Evolutionary conservation across 306 rosid genomes (phyloP).

Genomic region (Gillenia trifoliata): DNA sequence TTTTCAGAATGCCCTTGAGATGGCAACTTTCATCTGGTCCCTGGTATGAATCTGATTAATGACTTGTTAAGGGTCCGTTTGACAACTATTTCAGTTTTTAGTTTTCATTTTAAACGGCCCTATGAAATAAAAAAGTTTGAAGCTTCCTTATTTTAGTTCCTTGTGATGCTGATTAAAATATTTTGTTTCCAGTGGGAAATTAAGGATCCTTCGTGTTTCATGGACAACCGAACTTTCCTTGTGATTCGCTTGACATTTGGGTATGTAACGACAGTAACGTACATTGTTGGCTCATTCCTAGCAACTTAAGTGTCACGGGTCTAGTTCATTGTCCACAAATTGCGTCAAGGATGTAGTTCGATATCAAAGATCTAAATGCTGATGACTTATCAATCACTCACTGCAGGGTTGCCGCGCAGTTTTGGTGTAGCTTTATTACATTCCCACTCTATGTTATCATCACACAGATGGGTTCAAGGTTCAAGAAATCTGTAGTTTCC

Average conservation of each 20-base stretch:
- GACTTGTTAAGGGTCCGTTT: neutral
- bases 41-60: constrained; percentile 51
- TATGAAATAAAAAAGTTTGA: too few relatives aligned
- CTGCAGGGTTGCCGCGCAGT: constrained; percentile 63
- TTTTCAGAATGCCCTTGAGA: constrained; percentile 91
- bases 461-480: constrained; percentile 92
- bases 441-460: constrained; percentile 88
- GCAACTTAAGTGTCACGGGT: neutral
- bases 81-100: too few relatives aligned
- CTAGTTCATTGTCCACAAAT: neutral
- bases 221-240: constrained; percentile 55
- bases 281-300: neutral
- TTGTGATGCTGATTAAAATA: neutral
- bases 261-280: constrained; percentile 44
- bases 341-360: neutral
- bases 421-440: constrained; percentile 92
- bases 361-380: neutral
- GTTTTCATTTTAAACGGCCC: too few relatives aligned
- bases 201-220: constrained; percentile 75
- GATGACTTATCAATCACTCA: neutral
- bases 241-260: constrained; percentile 68
- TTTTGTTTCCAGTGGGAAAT: constrained; percentile 73
- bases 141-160: too few relatives aligned
- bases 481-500: constrained; percentile 60
- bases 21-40: constrained; percentile 94